Evolutionary conservation across 192 early-diverging fungal genomes (phyloP), one percentile per base, ranked within the genome.

Genomic region (Bifiguratus adelaidae): DNA sequence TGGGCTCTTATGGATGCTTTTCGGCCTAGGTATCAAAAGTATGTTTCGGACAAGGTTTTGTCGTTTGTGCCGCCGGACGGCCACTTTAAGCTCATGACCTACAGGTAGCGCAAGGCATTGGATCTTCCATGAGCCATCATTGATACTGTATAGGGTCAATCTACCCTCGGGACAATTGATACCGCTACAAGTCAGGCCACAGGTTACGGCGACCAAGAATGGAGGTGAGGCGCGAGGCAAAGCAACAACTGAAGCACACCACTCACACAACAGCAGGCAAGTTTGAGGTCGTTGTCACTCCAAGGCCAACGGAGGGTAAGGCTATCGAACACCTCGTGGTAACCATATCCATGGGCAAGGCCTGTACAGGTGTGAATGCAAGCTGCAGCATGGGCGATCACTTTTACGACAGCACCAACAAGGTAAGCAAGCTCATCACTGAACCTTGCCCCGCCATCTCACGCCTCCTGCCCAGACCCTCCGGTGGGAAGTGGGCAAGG

Each of bases 61-160:
- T 90, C 83, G 3, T 97, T 95, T 77, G 75, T 97, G 5, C 94
- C 94, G 7, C 94, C 94, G 6, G 92, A 97, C 61, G 92, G 92
- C 4, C 74, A 76, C 40, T 95, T 95, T 60, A 86, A 80, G 50
- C 71, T 97, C 8, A 80, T 90, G 78, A 77, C 74, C n/a, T 91
- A 90, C 48, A 56, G 71, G 72, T 78, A 63, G n/a, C n/a, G n/a
- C n/a, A n/a, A n/a, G n/a, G n/a, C n/a, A n/a, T n/a, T n/a, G n/a
- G n/a, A n/a, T n/a, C n/a, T n/a, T n/a, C n/a, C n/a, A n/a, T n/a
- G n/a, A n/a, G n/a, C n/a, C n/a, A n/a, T n/a, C n/a, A n/a, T n/a
- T n/a, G n/a, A n/a, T n/a, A n/a, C n/a, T n/a, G n/a, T n/a, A n/a
- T n/a, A n/a, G n/a, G n/a, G n/a, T n/a, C n/a, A 71, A 71, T 44